phyloP scores from a whole-genome alignment of 306 rosid genomes.

The Rosa lucieae region DNA sequence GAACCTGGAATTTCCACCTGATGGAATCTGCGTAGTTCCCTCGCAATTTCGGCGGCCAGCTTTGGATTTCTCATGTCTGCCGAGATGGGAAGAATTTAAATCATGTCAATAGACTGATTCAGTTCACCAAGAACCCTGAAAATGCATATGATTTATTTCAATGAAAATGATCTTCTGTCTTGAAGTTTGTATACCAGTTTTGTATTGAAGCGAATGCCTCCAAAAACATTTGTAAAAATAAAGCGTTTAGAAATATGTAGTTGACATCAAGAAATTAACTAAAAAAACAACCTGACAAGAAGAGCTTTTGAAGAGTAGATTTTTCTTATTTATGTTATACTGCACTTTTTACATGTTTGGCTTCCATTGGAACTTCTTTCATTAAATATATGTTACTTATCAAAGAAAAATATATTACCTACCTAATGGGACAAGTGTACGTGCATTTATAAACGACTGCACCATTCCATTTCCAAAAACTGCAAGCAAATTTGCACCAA shows the following conservation, averaged over 20 bases:
- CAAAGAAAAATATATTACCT: neutral
- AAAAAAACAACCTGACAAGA: neutral
- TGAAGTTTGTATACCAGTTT: conserved; percentile 18
- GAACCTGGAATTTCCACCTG: conserved; percentile 79
- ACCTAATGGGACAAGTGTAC: conserved; percentile 72
- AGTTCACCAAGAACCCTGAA: conserved; percentile 26
- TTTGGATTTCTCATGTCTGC: conserved; percentile 82
- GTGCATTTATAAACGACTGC: conserved; percentile 81
- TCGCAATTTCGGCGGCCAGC: conserved; percentile 76
- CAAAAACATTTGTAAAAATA: neutral
- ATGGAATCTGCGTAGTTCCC: conserved; percentile 65
- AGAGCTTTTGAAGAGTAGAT: conserved; percentile 2
- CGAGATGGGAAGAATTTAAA: conserved; percentile 32
- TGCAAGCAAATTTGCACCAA: conserved; percentile 92
- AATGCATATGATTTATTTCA: conserved; percentile 24
- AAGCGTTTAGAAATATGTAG: neutral
- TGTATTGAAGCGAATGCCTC: neutral
- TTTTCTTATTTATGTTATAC: neutral
- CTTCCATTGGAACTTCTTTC: neutral
- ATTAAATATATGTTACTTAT: neutral
- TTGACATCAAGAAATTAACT: neutral
- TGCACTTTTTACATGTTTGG: neutral
- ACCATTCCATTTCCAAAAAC: conserved; percentile 90
- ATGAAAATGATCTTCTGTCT: neutral
- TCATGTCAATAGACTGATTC: conserved; percentile 29